Evolutionary conservation across 73 alveolate genomes (phyloP).

Genomic region (Blepharisma japonicum): DNA sequence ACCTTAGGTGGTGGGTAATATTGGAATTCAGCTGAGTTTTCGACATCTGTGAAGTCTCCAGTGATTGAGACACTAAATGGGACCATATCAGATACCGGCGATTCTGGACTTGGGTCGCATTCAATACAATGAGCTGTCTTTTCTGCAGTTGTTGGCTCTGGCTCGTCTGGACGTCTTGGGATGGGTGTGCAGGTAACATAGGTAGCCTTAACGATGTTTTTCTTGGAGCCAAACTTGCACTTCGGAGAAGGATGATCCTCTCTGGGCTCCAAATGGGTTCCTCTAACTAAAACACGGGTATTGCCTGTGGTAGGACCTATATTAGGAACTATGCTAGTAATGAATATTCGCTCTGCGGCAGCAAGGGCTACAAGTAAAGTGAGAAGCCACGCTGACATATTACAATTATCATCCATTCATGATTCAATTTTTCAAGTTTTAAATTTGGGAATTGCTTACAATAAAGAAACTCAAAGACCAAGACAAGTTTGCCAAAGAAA

Average conservation of each 20-base stretch:
- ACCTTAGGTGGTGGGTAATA: slow-evolving; percentile 67
- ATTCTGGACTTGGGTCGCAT: slow-evolving; percentile 77
- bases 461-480: too few relatives aligned
- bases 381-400: too few relatives aligned
- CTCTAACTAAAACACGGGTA: slow-evolving; percentile 87
- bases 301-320: slow-evolving; percentile 86
- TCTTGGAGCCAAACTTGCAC: slow-evolving; percentile 83
- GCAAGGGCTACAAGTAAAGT: too few relatives aligned
- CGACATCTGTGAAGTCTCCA: slow-evolving; percentile 88
- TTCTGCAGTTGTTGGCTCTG: slow-evolving; percentile 65
- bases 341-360: not conserved
- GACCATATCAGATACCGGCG: slow-evolving; percentile 58
- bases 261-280: slow-evolving; percentile 58
- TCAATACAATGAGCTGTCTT: slow-evolving; percentile 86
- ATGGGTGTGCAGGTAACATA: slow-evolving; percentile 81
- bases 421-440: too few relatives aligned
- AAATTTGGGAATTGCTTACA: too few relatives aligned
- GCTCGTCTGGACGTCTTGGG: slow-evolving; percentile 71
- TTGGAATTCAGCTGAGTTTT: slow-evolving; percentile 70
- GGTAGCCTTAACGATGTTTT: slow-evolving; percentile 75
- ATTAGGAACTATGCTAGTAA: slow-evolving; percentile 52
- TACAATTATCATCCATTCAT: too few relatives aligned
- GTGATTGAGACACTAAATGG: slow-evolving; percentile 79
- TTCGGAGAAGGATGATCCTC: slow-evolving; percentile 78
- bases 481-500: too few relatives aligned